Conservation (phyloP, 768 basidiomycete species). For the Termitomyces sp. region DNA sequence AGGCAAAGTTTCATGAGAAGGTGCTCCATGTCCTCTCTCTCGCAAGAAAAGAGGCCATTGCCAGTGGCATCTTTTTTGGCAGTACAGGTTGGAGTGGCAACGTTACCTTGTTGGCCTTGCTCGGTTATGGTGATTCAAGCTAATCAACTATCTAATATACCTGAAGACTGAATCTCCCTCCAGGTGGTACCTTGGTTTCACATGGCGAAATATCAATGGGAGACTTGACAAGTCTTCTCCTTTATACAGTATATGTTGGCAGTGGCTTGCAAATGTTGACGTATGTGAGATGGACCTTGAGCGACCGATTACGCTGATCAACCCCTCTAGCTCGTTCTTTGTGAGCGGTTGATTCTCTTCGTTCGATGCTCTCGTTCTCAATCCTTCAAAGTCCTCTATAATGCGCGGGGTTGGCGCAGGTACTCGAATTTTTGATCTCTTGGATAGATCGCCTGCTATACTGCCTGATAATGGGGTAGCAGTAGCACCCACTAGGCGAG, state of each 20-base stretch:
- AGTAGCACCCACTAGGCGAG: conserved; percentile 55
- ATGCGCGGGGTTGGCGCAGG: conserved; percentile 98
- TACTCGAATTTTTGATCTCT: conserved; percentile 87
- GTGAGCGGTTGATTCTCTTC: conserved; percentile 39
- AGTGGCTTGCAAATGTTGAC: conserved; percentile 77
- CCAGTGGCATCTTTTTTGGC: conserved; percentile 91
- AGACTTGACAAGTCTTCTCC: conserved; percentile 81
- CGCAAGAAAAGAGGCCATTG: conserved; percentile 83
- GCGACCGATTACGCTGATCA: conserved; percentile 1
- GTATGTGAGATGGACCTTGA: conserved; percentile 34
- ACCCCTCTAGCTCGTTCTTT: conserved; percentile 42
- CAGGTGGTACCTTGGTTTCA: conserved; percentile 90
- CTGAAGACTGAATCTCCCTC: background rate
- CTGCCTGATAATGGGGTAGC: conserved; percentile 57
- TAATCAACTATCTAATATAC: background rate
- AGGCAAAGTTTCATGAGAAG: conserved; percentile 66
- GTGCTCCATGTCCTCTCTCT: conserved; percentile 67
- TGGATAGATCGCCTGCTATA: conserved; percentile 78
- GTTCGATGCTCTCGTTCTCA: conserved; percentile 12
- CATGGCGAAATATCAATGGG: conserved; percentile 87
- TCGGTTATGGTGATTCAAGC: conserved; percentile 75
- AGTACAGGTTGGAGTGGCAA: conserved; percentile 93
- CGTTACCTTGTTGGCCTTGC: conserved; percentile 78
- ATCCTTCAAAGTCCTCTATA: conserved; percentile 64
- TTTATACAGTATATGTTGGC: conserved; percentile 90